Evolutionary conservation across 768 basidiomycete genomes (phyloP), one percentile per base, ranked within the genome.

Genomic region (Leccinum uliginosum): DNA sequence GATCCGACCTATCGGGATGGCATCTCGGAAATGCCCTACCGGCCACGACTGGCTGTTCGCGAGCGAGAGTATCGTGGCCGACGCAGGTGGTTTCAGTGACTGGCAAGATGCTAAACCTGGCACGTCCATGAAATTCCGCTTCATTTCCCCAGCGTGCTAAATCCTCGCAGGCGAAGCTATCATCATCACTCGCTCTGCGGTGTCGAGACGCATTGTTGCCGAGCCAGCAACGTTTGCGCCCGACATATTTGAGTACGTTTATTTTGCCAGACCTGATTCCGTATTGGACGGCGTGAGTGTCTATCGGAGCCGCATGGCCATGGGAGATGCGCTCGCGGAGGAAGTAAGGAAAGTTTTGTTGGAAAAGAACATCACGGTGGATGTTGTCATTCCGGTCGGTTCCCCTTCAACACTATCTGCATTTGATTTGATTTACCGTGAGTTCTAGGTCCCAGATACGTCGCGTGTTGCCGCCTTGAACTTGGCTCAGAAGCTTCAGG

Each of bases 181-280:
- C 43, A 98, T 99, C 69, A 91, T 97, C 68, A 99, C 97, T 7
- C 87, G 92, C 50, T 79, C 75, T 51, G 79, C 81, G 30, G 82
- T 98, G 53, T 83, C 85, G 7, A 81, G 91, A 49, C 84, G 92
- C 21, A 83, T 89, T 65, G 86, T 93, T 50, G 81, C 80, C 10
- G 75, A 84, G 17, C 76, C 84, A 7, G 81, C 84, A 7, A 83
- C 81, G 2, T 97, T 98, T 69, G 91, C 96, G 1, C 97, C 97
- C 21, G 97, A 98, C 74, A 97, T 99, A 66, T 99, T 98, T 69
- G 97, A 99, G 80, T 97, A 84, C 65, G 97, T 99, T 61, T 99
- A 99, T 76, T 93, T 99, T 70, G 94, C 97, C 7, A 86, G 97
- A 54, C 97, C 96, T 0, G 97, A 99, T 75, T 97, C 93, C 6